phyloP scores from a whole-genome alignment of 169 alveolate species.

The Babesia microti region DNA sequence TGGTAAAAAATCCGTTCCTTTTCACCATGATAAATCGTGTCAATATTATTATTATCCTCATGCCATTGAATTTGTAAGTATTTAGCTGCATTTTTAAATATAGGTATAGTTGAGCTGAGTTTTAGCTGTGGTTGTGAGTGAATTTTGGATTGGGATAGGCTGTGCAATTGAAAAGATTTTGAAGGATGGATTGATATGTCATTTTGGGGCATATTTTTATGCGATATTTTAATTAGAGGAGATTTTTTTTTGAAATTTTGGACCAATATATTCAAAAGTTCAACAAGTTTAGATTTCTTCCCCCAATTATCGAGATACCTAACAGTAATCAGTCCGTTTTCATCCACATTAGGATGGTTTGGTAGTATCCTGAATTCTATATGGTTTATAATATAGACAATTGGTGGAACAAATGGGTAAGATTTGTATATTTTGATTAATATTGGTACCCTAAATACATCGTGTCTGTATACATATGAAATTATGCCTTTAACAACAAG shows the following conservation, averaged over 20 bases:
- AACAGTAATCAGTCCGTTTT: slow-evolving; percentile 13
- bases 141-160: too few species aligned
- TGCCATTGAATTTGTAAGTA: too few species aligned
- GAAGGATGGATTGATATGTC: too few species aligned
- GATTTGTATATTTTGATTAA: slow-evolving; percentile 3
- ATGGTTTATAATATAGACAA: slow-evolving; percentile 6
- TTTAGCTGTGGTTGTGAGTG: too few species aligned
- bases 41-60: too few species aligned
- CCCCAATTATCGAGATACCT: slow-evolving; percentile 23
- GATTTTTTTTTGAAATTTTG: neutral
- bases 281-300: slow-evolving; percentile 13
- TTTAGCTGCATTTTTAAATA: too few species aligned
- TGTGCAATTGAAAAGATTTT: too few species aligned
- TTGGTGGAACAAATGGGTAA: slow-evolving; percentile 29
- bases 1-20: too few species aligned
- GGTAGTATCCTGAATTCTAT: slow-evolving; percentile 7
- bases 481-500: slow-evolving; percentile 21
- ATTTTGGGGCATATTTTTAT: too few species aligned
- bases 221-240: too few species aligned
- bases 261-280: neutral
- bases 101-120: too few species aligned
- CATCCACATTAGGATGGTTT: slow-evolving; percentile 18
- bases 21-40: too few species aligned
- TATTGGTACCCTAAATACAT: slow-evolving; percentile 14
- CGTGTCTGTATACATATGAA: slow-evolving; percentile 8